Conservation (phyloP, 495 filamentous ascomycete genomes). For the Penicillium paradoxum region DNA sequence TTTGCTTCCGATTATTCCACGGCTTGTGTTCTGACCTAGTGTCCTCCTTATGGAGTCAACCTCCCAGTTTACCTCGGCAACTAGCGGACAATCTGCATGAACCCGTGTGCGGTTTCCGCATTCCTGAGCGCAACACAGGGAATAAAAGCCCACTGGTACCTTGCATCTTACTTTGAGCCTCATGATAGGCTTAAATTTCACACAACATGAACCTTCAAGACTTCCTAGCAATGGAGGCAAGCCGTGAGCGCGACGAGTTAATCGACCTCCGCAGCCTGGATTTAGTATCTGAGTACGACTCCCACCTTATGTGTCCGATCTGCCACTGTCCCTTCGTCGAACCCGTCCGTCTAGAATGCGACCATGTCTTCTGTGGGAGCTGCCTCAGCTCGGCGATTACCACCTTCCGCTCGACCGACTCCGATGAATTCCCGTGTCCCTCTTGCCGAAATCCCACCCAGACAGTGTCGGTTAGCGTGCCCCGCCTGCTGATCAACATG, state of each 20-base stretch:
- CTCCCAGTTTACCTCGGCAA: conserved; percentile 22
- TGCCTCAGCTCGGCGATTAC: conserved; percentile 62
- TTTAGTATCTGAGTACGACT: conserved; percentile 63
- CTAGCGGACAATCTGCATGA: conserved; percentile 15
- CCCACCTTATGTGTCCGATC: conserved; percentile 78
- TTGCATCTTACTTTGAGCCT: not conserved
- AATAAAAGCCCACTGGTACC: not conserved
- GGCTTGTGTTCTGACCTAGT: conserved; percentile 1
- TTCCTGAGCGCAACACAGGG: conserved; percentile 1
- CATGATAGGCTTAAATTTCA: not conserved
- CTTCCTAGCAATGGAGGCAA: conserved; percentile 32
- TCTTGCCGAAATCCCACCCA: conserved; percentile 40
- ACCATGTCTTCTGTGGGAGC: conserved; percentile 68
- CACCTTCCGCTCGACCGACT: conserved; percentile 32
- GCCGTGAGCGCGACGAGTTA: conserved; percentile 26
- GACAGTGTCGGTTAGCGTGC: conserved; percentile 38
- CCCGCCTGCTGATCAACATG: conserved; percentile 56
- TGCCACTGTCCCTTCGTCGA: conserved; percentile 70
- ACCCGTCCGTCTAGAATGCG: conserved; percentile 69
- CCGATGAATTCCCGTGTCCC: conserved; percentile 42
- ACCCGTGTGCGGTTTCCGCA: conserved; percentile 10
- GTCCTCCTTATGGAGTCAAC: conserved; percentile 20
- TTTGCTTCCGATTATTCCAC: not conserved
- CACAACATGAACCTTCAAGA: conserved; percentile 31
- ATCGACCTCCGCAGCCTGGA: conserved; percentile 68